These are phyloP conservation scores for Salmacisia buchloeana DNA, from an alignment of 1,284 basidiomycete species.

Conservation along the genomic window DNA sequence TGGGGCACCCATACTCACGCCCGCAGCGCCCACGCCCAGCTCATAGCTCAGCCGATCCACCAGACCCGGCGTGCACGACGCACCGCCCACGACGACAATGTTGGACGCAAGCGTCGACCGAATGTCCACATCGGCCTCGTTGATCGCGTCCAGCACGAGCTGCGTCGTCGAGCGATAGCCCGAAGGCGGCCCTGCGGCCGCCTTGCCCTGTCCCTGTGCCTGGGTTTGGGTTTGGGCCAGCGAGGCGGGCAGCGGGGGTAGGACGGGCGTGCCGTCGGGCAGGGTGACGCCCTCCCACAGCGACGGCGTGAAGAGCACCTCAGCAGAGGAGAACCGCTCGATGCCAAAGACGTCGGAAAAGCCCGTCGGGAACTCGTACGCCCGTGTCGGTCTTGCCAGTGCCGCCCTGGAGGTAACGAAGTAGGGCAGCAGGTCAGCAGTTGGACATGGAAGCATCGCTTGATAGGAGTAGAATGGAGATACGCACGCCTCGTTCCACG, in stretches of 20 bases:
- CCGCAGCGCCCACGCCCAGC: conserved; percentile 68
- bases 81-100: conserved; percentile 89
- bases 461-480: too few species aligned
- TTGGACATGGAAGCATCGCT: conserved; percentile 7
- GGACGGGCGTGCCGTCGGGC: not conserved
- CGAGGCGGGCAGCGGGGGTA: not conserved
- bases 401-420: conserved; percentile 18
- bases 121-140: conserved; percentile 82
- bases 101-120: conserved; percentile 83
- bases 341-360: conserved; percentile 77
- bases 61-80: conserved; percentile 78
- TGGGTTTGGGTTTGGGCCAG: too few species aligned
- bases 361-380: conserved; percentile 93
- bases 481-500: conserved; percentile 78
- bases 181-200: not conserved
- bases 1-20: conserved; percentile 59
- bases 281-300: conserved; percentile 54
- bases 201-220: not conserved
- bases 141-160: conserved; percentile 72
- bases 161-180: conserved; percentile 19
- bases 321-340: conserved; percentile 77
- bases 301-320: conserved; percentile 80
- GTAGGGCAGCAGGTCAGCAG: not conserved
- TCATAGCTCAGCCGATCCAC: conserved; percentile 78
- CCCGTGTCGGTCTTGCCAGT: conserved; percentile 54